These are phyloP conservation scores for Suhomyces bolitotheri DNA, from an alignment of 1,139 yeast genomes.

Conservation along the genomic window DNA sequence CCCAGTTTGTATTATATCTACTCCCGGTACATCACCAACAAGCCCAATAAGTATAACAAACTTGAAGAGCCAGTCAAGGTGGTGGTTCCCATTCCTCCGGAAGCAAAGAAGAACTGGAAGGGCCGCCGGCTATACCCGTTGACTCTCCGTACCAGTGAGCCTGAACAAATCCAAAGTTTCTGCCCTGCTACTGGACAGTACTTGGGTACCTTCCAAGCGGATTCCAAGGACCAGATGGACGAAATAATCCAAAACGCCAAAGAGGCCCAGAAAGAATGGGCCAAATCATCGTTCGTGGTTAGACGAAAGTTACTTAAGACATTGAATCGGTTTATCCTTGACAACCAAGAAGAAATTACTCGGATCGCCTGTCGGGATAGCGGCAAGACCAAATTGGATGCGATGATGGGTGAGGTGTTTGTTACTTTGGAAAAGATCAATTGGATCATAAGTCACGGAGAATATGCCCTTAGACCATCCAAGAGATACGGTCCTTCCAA, in stretches of 20 bases:
- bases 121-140: slow-evolving; percentile 74
- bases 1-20: slow-evolving; percentile 42
- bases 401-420: slow-evolving; percentile 92
- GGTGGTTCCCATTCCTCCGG: slow-evolving; percentile 68
- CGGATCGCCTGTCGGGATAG: slow-evolving; percentile 94
- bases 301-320: slow-evolving; percentile 73
- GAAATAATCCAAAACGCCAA: slow-evolving; percentile 54
- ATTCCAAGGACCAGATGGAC: slow-evolving; percentile 70
- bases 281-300: slow-evolving; percentile 55
- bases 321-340: slow-evolving; percentile 66
- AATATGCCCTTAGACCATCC: slow-evolving; percentile 65
- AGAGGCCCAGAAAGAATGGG: slow-evolving; percentile 64
- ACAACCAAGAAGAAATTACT: slow-evolving; percentile 84
- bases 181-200: slow-evolving; percentile 97
- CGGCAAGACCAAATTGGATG: slow-evolving; percentile 94
- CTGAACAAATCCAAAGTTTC: slow-evolving; percentile 71
- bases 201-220: slow-evolving; percentile 69
- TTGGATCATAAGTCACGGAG: slow-evolving; percentile 89
- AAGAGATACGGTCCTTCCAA: slow-evolving; percentile 86
- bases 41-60: slow-evolving; percentile 46
- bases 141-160: slow-evolving; percentile 56
- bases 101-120: slow-evolving; percentile 90
- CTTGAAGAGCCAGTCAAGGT: slow-evolving; percentile 51
- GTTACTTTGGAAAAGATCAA: slow-evolving; percentile 89
- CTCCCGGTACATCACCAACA: slow-evolving; percentile 38